A percentile compares a stretch with the other conserved stretches of the same genome.
phyloP scores from a whole-genome alignment of 164 flowering plant species.

The Houttuynia cordata region DNA sequence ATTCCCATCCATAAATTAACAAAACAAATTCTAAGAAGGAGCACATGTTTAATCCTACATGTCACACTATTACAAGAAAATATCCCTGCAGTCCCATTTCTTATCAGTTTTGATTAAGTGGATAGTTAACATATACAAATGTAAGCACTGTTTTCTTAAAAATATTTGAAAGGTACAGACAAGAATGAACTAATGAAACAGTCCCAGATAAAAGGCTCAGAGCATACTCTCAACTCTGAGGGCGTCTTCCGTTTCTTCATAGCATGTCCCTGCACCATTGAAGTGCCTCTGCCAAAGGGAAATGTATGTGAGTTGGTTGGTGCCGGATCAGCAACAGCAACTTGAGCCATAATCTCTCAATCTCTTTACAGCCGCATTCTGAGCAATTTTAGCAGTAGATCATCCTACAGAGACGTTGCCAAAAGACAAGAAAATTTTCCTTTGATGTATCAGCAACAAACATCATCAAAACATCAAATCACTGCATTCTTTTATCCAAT shows the following conservation, averaged over 20 bases:
- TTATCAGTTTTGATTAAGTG: too few species aligned
- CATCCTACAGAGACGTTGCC: neutral
- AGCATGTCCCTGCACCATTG: conserved; percentile 22
- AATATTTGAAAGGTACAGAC: neutral
- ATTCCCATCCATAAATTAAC: too few species aligned
- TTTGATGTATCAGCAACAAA: too few species aligned
- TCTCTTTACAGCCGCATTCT: conserved; percentile 9
- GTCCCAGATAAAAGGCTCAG: neutral
- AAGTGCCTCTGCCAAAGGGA: conserved; percentile 11
- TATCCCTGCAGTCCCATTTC: too few species aligned
- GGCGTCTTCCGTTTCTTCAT: conserved; percentile 72
- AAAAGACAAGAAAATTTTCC: too few species aligned
- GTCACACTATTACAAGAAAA: too few species aligned
- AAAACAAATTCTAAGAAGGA: too few species aligned
- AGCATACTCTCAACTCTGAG: conserved; percentile 66
- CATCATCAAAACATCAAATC: too few species aligned
- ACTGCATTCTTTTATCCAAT: too few species aligned
- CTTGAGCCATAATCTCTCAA: conserved; percentile 14
- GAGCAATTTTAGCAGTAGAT: neutral
- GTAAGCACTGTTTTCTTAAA: too few species aligned
- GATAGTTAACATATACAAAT: too few species aligned
- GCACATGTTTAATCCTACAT: too few species aligned
- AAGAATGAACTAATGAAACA: neutral
- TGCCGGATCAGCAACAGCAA: conserved; percentile 20
- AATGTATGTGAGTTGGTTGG: conserved; percentile 7